phyloP scores from a whole-genome alignment of 129 eudicot genomes.

The Flaveria robusta region DNA sequence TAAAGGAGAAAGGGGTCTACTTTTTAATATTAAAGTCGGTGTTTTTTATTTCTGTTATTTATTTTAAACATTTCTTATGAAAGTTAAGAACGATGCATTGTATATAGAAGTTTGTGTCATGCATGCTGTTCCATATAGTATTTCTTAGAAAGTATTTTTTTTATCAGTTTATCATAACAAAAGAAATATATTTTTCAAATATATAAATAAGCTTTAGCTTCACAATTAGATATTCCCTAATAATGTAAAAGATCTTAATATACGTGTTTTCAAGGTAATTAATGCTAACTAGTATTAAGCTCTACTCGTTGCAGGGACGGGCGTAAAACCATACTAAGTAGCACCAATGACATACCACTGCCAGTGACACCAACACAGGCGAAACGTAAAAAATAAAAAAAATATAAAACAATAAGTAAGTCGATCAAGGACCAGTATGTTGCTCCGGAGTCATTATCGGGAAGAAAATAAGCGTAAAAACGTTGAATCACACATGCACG shows the following conservation, averaged over 20 bases:
- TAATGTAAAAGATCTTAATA: not conserved
- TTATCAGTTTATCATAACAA: not conserved
- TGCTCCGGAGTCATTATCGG: no score
- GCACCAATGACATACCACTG: no score
- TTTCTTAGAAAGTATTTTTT: not conserved
- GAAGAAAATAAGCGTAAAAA: no score
- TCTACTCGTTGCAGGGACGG: no score
- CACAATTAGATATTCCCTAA: not conserved
- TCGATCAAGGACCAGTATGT: no score
- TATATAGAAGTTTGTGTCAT: not conserved
- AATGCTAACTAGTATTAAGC: not conserved
- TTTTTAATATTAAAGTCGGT: not conserved
- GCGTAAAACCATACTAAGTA: no score
- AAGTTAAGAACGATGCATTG: not conserved
- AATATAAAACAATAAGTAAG: no score
- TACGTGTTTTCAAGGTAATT: not conserved
- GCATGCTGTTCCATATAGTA: not conserved
- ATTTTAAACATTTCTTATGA: not conserved
- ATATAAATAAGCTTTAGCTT: not conserved
- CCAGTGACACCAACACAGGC: no score
- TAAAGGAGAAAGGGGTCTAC: constrained; percentile 24
- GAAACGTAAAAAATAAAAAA: no score
- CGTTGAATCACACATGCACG: no score
- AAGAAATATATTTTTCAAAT: not conserved
- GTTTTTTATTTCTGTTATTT: not conserved